Evolutionary conservation across 768 basidiomycete species (phyloP).

Genomic region (Kwoniella bestiolae): DNA sequence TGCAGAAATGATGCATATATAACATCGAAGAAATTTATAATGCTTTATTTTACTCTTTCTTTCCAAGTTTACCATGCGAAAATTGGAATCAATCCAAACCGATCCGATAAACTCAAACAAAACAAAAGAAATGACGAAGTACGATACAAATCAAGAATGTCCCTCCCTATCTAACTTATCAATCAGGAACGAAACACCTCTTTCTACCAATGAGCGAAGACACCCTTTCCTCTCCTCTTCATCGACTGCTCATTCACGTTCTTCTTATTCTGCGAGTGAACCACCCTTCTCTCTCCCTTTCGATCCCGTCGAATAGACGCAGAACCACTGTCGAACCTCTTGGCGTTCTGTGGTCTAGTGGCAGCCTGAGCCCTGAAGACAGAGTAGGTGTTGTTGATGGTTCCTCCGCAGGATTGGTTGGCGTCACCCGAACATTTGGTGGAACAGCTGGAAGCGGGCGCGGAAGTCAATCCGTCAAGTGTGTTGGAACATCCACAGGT

Average conservation of each 20-base stretch:
- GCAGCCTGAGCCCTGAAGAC: conserved; percentile 26
- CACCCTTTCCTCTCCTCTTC: conserved; percentile 15
- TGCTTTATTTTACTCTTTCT: background rate
- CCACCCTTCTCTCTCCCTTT: background rate
- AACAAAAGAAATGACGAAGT: background rate
- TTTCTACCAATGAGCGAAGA: conserved; percentile 20
- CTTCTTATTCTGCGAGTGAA: conserved; percentile 7
- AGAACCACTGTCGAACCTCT: conserved; percentile 20
- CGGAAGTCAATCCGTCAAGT: conserved; percentile 13
- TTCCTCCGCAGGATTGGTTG: conserved; percentile 22
- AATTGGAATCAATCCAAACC: no score
- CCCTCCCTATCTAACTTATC: background rate
- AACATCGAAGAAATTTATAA: background rate
- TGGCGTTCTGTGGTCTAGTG: conserved; percentile 1
- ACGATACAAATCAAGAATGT: background rate
- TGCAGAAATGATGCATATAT: background rate
- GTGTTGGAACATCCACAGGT: conserved; percentile 39
- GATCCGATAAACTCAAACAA: background rate
- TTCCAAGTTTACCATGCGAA: no score
- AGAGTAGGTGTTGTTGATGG: conserved; percentile 11
- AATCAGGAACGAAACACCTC: background rate
- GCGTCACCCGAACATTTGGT: conserved; percentile 25
- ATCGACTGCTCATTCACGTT: background rate
- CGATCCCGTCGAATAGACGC: conserved; percentile 1
- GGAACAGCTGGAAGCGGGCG: conserved; percentile 6